These are phyloP conservation scores for Leptographium lundbergii DNA, from an alignment of 2,329 filamentous ascomycete species.

Conservation along the genomic window DNA sequence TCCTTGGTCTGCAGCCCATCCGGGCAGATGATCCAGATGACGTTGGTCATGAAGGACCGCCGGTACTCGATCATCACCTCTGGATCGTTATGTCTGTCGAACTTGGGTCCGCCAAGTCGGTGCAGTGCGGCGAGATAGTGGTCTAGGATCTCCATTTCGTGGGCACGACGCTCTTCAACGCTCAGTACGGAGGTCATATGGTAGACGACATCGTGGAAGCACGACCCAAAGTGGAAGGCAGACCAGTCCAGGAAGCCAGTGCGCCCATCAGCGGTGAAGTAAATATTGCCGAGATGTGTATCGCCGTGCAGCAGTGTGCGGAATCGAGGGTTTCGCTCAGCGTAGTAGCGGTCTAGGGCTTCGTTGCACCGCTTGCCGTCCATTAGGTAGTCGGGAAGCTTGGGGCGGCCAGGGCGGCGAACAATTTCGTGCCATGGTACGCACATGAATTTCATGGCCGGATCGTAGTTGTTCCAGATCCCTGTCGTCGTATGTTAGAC, in stretches of 20 bases:
- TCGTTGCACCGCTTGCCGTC: constrained; percentile 13
- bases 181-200: constrained; percentile 20
- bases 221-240: constrained; percentile 21
- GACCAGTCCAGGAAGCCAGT: constrained; percentile 25
- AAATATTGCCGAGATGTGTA: constrained; percentile 22
- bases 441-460: constrained; percentile 2
- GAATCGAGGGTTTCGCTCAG: not conserved
- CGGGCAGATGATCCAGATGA: constrained; percentile 23
- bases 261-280: constrained; percentile 14
- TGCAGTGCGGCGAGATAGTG: constrained; percentile 17
- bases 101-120: not conserved
- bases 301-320: constrained; percentile 19
- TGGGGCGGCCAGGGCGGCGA: not conserved
- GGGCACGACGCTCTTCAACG: constrained; percentile 20
- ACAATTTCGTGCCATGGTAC: not conserved
- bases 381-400: constrained; percentile 1
- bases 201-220: constrained; percentile 24
- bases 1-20: constrained; percentile 21
- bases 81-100: constrained; percentile 9
- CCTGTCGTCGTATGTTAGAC: not conserved
- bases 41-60: constrained; percentile 20
- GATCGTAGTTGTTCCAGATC: constrained; percentile 4
- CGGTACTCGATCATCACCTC: constrained; percentile 16
- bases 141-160: constrained; percentile 21
- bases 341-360: constrained; percentile 11